Conservation (phyloP, 108 stramenopile species). For the Tribonema minus region DNA sequence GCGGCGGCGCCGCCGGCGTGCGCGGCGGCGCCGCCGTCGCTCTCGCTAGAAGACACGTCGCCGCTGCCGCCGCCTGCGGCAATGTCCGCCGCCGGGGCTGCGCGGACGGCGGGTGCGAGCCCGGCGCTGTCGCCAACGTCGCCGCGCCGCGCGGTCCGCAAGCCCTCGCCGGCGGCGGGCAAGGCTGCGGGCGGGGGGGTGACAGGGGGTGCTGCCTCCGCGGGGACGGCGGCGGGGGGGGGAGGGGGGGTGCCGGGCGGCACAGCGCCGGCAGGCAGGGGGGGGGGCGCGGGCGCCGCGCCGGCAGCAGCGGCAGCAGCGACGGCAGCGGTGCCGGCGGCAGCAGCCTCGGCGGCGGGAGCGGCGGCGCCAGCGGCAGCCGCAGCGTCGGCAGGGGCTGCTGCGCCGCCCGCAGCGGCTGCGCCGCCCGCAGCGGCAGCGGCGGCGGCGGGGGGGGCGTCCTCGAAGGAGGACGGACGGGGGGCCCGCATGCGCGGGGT, state of each 20-base stretch:
- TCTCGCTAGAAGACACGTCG: too few species aligned
- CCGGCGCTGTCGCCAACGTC: neutral
- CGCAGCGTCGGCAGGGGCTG: neutral
- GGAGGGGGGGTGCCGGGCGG: neutral
- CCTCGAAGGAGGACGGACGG: too few species aligned
- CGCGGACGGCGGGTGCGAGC: neutral
- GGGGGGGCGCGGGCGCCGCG: neutral
- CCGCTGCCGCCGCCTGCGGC: too few species aligned
- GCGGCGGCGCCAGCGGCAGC: neutral
- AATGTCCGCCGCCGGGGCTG: too few species aligned
- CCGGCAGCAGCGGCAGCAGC: neutral
- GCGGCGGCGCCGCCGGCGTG: too few species aligned
- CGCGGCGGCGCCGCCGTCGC: too few species aligned
- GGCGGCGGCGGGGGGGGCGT: conserved; percentile 13
- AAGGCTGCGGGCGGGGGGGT: conserved; percentile 1
- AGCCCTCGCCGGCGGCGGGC: neutral
- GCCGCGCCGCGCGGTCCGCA: neutral
- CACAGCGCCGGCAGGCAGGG: neutral
- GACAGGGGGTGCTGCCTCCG: neutral
- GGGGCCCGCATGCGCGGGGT: neutral
- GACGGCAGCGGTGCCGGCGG: neutral
- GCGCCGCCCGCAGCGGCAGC: neutral
- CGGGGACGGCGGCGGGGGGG: neutral
- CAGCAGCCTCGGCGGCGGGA: neutral
- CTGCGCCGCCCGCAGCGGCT: neutral